Conservation (phyloP, 768 basidiomycete genomes). For the Hericium rajendrae region DNA sequence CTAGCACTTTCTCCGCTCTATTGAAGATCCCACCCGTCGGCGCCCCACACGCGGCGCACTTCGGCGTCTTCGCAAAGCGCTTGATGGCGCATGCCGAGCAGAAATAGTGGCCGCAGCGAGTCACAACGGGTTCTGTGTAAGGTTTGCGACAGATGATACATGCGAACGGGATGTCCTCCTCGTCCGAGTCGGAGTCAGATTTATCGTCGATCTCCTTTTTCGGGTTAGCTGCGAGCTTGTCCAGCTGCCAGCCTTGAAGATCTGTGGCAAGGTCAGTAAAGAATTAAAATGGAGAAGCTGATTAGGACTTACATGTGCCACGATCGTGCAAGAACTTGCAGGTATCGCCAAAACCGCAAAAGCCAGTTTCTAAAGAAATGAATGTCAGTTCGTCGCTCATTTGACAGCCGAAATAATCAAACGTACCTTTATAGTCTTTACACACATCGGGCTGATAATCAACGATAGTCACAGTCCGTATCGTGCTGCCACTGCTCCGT, state of each 20-base stretch:
- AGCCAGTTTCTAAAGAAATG: constrained; percentile 74
- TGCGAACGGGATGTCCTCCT: constrained; percentile 94
- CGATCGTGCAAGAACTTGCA: constrained; percentile 99
- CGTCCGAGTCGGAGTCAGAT: constrained; percentile 58
- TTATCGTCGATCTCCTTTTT: constrained; percentile 48
- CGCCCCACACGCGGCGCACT: constrained; percentile 89
- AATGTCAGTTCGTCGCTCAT: neutral
- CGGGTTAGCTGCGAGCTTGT: constrained; percentile 80
- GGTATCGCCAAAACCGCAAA: constrained; percentile 97
- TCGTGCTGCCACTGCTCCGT: constrained; percentile 60
- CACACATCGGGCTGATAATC: constrained; percentile 99
- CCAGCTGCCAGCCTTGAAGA: constrained; percentile 97
- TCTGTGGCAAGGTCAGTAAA: constrained; percentile 35
- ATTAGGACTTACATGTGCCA: constrained; percentile 67
- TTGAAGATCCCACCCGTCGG: constrained; percentile 97
- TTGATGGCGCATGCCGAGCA: constrained; percentile 94
- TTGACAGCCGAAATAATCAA: constrained; percentile 1
- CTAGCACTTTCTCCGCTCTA: constrained; percentile 85
- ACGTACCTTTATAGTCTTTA: constrained; percentile 96
- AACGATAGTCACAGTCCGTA: constrained; percentile 87
- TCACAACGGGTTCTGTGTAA: constrained; percentile 92
- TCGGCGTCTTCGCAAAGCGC: constrained; percentile 87
- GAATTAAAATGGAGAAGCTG: neutral
- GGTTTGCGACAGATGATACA: constrained; percentile 93
- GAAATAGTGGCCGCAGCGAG: constrained; percentile 95